Evolutionary conservation across 176 grass and related monocot genomes (phyloP).

Genomic region (Avena eriantha): DNA sequence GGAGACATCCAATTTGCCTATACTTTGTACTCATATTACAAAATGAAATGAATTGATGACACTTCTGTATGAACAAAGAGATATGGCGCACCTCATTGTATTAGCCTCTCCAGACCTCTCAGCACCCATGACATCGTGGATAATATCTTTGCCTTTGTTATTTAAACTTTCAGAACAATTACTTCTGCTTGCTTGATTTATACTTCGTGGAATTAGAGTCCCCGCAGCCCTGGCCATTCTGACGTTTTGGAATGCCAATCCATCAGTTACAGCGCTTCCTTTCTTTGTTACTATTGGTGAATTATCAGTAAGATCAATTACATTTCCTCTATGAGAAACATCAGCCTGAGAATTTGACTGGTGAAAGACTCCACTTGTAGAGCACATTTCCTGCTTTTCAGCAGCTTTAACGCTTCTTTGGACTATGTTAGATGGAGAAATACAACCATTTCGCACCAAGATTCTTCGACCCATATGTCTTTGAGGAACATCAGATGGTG

Average conservation of each 20-base stretch:
- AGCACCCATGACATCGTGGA: conserved; percentile 20
- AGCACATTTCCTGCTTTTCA: conserved; percentile 46
- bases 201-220: conserved; percentile 31
- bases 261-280: conserved; percentile 34
- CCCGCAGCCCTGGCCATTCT: conserved; percentile 36
- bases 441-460: conserved; percentile 67
- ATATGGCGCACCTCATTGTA: conserved; percentile 36
- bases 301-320: conserved; percentile 58
- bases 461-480: conserved; percentile 59
- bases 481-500: conserved; percentile 45
- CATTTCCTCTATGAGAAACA: conserved; percentile 31
- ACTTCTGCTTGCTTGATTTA: conserved; percentile 45
- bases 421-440: conserved; percentile 65
- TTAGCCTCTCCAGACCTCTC: conserved; percentile 37
- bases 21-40: conserved; percentile 1
- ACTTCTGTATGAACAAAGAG: conserved; percentile 17
- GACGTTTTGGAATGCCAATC: conserved; percentile 26
- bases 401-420: conserved; percentile 37
- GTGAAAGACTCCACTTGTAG: conserved; percentile 34
- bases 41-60: conserved; percentile 23
- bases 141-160: conserved; percentile 54
- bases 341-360: conserved; percentile 25
- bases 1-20: background rate
- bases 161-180: conserved; percentile 37
- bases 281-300: conserved; percentile 50